Conservation (phyloP, 345 rosid species). For the Leavenworthia alabamica region DNA sequence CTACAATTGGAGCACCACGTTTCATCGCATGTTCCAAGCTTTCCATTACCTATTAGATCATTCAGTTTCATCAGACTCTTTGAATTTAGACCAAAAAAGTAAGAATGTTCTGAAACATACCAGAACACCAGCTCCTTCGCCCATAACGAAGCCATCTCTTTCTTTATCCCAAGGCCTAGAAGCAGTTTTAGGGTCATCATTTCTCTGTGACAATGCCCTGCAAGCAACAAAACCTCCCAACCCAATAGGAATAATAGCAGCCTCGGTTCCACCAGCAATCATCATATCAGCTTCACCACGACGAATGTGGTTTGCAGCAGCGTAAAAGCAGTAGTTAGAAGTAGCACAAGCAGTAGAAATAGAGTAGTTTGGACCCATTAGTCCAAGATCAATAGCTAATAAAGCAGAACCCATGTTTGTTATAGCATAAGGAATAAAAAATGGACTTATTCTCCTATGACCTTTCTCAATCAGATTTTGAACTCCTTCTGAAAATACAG, state of each 20-base stretch:
- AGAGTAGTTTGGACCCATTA: constrained; percentile 99
- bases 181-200: constrained; percentile 95
- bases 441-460: constrained; percentile 78
- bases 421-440: constrained; percentile 84
- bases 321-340: constrained; percentile 92
- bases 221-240: constrained; percentile 98
- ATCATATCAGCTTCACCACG: constrained; percentile 99
- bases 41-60: constrained; percentile 71
- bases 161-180: constrained; percentile 98
- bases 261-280: constrained; percentile 99
- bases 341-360: constrained; percentile 98
- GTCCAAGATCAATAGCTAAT: constrained; percentile 87
- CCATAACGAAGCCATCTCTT: constrained; percentile 97
- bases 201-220: constrained; percentile 94
- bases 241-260: constrained; percentile 92
- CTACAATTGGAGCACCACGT: constrained; percentile 93
- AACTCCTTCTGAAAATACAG: constrained; percentile 83
- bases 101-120: constrained; percentile 40
- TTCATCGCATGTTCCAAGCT: constrained; percentile 98
- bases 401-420: constrained; percentile 98
- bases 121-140: constrained; percentile 97
- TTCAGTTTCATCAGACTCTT: neutral
- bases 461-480: constrained; percentile 81
- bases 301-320: constrained; percentile 97
- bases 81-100: constrained; percentile 1